Evolutionary conservation across 73 alveolate genomes (phyloP), one percentile per base, ranked within the genome.

Genomic region (Stentor roeselii): DNA sequence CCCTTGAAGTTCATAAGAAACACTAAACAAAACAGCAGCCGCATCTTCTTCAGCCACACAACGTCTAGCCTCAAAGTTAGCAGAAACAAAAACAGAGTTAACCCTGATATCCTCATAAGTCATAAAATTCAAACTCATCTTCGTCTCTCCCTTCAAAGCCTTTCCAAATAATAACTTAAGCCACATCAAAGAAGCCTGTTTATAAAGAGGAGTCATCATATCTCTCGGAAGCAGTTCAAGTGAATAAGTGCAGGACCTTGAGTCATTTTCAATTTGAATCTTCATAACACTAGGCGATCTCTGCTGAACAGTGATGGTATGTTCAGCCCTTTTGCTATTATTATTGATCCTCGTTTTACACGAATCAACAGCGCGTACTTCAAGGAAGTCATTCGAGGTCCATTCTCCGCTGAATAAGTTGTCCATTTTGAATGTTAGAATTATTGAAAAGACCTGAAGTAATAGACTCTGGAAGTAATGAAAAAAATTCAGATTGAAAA

Each of bases 181-280:
- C 80, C 80, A 67, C 11, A 67, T 27, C 21, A 67, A 40, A 40
- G 80, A 67, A 67, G 80, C 80, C 11, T 67, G n/a, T 67, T 67
- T 67, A 67, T 67, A 67, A 30, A 67, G 11, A 15, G 80, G 80
- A 21, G 34, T 40, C 34, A 67, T 27, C 14, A 67, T 14, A 34
- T 67, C 80, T 32, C 41, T 67, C 11, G 80, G 80, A 34, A 67
- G 80, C 15, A 67, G 21, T 21, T 67, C 80, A 30, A 67, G 21
- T 1, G 50, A 30, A 34, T 67, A 67, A 1, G 34, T 27, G 80
- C 42, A 14, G 27, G 42, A 15, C 14, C 41, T 36, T 27, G 42
- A 1, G 42, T 67, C 80, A 67, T 32, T 67, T 67, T 67, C 80
- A 30, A 67, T 67, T 30, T 21, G n/a, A 40, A 67, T 67, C 27